Percentiles rank a stretch among this genome's conserved stretches.
Conservation (phyloP, 768 basidiomycete genomes). For the Dioszegia crocea region DNA sequence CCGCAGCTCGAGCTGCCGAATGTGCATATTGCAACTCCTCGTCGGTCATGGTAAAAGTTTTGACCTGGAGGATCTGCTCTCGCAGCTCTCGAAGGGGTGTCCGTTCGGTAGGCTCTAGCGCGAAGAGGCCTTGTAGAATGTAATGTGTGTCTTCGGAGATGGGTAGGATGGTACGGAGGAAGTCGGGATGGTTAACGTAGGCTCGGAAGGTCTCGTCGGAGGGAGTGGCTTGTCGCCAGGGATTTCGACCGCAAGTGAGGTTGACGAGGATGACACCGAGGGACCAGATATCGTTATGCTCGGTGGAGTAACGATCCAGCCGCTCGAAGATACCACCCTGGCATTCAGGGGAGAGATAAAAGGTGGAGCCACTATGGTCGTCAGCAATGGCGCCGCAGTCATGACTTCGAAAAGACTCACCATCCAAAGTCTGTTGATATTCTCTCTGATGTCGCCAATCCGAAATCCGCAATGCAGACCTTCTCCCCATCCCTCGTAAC, state of each 20-base stretch:
- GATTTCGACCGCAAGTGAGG: constrained; percentile 70
- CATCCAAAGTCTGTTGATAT: constrained; percentile 84
- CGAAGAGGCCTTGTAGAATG: constrained; percentile 69
- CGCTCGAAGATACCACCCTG: constrained; percentile 57
- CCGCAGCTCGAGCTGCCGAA: constrained; percentile 41
- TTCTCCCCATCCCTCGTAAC: constrained; percentile 68
- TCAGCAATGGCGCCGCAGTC: neutral
- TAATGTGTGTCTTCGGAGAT: constrained; percentile 65
- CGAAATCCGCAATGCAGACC: constrained; percentile 90
- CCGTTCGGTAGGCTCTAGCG: constrained; percentile 61
- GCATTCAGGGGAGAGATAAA: constrained; percentile 86
- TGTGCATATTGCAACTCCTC: constrained; percentile 52
- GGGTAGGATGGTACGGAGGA: constrained; percentile 65
- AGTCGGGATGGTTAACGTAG: constrained; percentile 66
- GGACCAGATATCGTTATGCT: constrained; percentile 93
- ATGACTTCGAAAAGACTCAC: constrained; percentile 18
- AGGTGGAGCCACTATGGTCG: constrained; percentile 68
- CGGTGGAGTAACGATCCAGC: constrained; percentile 60
- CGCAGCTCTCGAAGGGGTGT: constrained; percentile 65
- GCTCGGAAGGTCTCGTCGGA: constrained; percentile 70
- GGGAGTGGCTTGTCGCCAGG: constrained; percentile 67
- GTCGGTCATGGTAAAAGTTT: constrained; percentile 62
- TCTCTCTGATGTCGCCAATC: constrained; percentile 80
- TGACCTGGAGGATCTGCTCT: constrained; percentile 56
- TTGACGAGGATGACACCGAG: constrained; percentile 74